Conservation (phyloP, 1,284 basidiomycete genomes). For the Puccinia hordei region DNA sequence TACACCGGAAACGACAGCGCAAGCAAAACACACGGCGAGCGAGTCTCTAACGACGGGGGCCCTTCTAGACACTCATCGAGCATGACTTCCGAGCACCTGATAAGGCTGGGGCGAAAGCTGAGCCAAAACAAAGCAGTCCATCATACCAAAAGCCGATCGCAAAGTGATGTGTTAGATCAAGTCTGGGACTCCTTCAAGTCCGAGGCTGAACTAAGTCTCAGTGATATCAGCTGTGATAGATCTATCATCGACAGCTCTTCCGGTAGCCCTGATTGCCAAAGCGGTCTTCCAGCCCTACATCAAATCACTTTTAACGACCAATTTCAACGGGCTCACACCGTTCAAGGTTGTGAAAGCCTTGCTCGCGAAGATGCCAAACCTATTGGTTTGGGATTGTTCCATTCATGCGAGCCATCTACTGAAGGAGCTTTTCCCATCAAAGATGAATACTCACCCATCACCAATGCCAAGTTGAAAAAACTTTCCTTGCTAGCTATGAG, state of each 20-base stretch:
- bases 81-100: neutral
- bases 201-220: conserved; percentile 45
- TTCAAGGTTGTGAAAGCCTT: neutral
- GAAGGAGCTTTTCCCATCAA: neutral
- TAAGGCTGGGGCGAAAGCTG: conserved; percentile 1
- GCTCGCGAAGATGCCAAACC: neutral
- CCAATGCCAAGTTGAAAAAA: conserved; percentile 35
- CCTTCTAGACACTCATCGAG: neutral
- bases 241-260: neutral
- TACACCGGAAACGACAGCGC: neutral
- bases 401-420: conserved; percentile 2
- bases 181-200: conserved; percentile 50
- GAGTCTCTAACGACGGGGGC: neutral
- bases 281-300: conserved; percentile 18
- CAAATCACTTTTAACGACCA: conserved; percentile 20
- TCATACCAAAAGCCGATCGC: neutral
- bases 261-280: neutral
- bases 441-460: conserved; percentile 31
- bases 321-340: neutral
- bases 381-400: conserved; percentile 19
- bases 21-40: neutral
- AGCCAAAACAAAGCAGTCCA: neutral
- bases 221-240: conserved; percentile 36
- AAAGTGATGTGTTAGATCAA: conserved; percentile 26
- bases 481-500: conserved; percentile 12